These are phyloP conservation scores for Hypericum perforatum DNA, from an alignment of 345 rosid genomes.

Conservation along the genomic window DNA sequence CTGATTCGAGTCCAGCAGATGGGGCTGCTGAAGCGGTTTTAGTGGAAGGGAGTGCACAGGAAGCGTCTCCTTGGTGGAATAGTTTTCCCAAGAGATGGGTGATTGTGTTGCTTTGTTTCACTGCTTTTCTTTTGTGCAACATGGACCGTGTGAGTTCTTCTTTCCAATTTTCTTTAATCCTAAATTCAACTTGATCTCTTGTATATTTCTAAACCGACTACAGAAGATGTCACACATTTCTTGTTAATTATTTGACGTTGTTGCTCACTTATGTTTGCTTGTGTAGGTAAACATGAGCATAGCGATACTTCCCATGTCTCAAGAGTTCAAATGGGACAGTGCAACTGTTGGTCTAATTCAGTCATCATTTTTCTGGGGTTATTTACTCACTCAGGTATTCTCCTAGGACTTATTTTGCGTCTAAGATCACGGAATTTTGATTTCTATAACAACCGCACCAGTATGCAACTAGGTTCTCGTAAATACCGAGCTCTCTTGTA, in stretches of 20 bases:
- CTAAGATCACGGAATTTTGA: constrained; percentile 1
- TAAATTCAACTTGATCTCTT: no score
- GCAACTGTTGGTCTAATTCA: constrained; percentile 94
- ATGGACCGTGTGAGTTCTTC: constrained; percentile 83
- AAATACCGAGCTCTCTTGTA: constrained; percentile 8
- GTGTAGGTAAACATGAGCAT: constrained; percentile 96
- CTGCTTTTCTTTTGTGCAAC: constrained; percentile 78
- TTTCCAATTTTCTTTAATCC: background rate
- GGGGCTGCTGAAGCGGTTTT: constrained; percentile 47
- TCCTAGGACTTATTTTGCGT: background rate
- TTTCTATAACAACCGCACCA: background rate
- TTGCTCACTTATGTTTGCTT: constrained; percentile 12
- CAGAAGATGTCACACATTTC: background rate
- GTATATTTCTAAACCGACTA: no score
- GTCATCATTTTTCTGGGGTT: constrained; percentile 99
- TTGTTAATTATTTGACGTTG: constrained; percentile 2
- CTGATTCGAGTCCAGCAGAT: constrained; percentile 40
- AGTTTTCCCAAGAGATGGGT: constrained; percentile 82
- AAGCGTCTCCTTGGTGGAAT: constrained; percentile 63
- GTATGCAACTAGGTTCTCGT: background rate
- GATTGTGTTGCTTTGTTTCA: constrained; percentile 76
- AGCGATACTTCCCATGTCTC: constrained; percentile 95
- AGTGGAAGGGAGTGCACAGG: constrained; percentile 35
- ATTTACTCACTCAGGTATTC: constrained; percentile 83
- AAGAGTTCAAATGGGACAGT: constrained; percentile 90